These are phyloP conservation scores for Venturia oleaginea DNA, from an alignment of 2,329 filamentous ascomycete genomes.

Conservation along the genomic window DNA sequence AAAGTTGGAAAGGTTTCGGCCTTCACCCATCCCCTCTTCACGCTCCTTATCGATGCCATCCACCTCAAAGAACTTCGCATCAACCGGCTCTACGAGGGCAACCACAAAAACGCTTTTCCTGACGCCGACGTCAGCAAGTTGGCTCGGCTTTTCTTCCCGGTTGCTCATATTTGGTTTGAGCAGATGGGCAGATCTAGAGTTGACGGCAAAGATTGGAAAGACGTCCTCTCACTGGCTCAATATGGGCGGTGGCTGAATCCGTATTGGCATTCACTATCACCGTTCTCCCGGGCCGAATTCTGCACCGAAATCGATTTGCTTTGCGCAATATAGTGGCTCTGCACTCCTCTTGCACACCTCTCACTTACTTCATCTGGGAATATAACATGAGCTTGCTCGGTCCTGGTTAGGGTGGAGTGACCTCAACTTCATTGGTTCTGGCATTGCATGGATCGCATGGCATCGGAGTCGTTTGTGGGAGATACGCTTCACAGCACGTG, in stretches of 20 bases:
- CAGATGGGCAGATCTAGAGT: neutral
- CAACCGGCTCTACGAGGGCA: neutral
- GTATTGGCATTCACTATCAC: neutral
- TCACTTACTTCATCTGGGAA: neutral
- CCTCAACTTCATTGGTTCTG: neutral
- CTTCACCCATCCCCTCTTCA: neutral
- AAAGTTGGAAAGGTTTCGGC: neutral
- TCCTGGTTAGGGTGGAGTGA: neutral
- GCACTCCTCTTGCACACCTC: neutral
- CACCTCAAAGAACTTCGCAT: neutral
- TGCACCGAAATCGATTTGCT: neutral
- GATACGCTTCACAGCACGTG: neutral
- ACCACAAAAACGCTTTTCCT: neutral
- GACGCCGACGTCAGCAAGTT: neutral
- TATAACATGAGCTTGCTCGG: neutral
- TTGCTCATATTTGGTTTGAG: neutral
- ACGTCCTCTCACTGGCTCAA: neutral
- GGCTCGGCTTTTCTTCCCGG: neutral
- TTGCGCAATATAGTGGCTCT: neutral
- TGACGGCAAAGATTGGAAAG: neutral
- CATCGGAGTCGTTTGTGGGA: neutral
- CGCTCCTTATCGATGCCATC: neutral
- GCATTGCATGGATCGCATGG: neutral
- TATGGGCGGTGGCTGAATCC: neutral
- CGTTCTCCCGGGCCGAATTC: neutral